Percentiles rank a stretch among this genome's conserved stretches.
phyloP scores from a whole-genome alignment of 768 basidiomycete species.

The Sporobolomyces roseus region DNA sequence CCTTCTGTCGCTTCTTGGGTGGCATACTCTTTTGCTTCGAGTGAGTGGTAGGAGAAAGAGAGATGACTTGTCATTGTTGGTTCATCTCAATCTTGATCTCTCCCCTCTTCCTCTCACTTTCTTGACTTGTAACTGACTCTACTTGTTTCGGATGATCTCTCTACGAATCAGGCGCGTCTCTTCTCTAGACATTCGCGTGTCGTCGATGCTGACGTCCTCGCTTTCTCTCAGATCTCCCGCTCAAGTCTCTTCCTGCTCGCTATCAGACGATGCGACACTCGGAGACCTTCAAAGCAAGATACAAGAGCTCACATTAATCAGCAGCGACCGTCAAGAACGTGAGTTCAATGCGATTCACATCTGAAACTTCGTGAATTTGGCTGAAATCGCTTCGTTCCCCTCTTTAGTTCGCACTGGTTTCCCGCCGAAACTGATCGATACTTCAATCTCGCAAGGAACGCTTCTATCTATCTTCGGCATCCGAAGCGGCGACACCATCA shows the following conservation, averaged over 20 bases:
- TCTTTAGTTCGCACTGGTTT: slow-evolving; percentile 16
- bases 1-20: slow-evolving; percentile 12
- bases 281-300: slow-evolving; percentile 72
- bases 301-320: slow-evolving; percentile 63
- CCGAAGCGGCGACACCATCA: slow-evolving; percentile 74
- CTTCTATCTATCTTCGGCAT: slow-evolving; percentile 68
- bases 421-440: slow-evolving; percentile 10
- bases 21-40: not conserved
- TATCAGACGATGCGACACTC: slow-evolving; percentile 61
- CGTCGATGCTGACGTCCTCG: not conserved
- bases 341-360: slow-evolving; percentile 46
- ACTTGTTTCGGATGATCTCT: not conserved
- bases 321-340: slow-evolving; percentile 74
- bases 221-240: not conserved
- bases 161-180: slow-evolving; percentile 12
- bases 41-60: not conserved
- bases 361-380: no score
- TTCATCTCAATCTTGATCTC: no score
- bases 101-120: no score
- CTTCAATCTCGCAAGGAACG: not conserved
- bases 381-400: not conserved
- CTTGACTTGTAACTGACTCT: not conserved
- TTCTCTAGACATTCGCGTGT: not conserved
- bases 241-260: slow-evolving; percentile 55
- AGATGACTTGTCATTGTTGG: no score